phyloP scores from a whole-genome alignment of 202 grass and related monocot species.

The Sporobolus alterniflorus region DNA sequence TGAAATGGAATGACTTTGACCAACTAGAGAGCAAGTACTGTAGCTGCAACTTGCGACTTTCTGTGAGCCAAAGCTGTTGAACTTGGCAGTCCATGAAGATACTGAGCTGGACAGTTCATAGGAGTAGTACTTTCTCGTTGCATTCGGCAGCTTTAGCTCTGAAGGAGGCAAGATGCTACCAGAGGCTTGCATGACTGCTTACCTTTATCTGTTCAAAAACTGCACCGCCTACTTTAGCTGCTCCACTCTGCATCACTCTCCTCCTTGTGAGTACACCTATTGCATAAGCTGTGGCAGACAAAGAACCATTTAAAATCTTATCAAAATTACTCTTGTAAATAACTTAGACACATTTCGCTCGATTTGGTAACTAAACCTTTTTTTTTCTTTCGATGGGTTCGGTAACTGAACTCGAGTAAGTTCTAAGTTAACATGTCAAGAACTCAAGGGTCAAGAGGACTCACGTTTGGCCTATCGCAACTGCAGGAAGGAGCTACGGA shows the following conservation, averaged over 20 bases:
- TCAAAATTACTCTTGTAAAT: too few species aligned
- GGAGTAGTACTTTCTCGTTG: conserved; percentile 13
- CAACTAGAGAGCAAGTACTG: too few species aligned
- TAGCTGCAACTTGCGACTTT: conserved; percentile 20
- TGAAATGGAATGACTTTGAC: too few species aligned
- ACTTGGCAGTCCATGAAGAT: conserved; percentile 16
- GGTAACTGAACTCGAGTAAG: neutral
- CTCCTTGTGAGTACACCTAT: neutral
- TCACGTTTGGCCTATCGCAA: conserved; percentile 13
- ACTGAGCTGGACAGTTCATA: too few species aligned
- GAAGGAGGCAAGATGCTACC: neutral
- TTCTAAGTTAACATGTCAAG: neutral
- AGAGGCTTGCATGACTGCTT: conserved; percentile 25
- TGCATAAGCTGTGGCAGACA: neutral
- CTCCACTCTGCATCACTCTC: neutral
- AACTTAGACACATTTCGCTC: too few species aligned
- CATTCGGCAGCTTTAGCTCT: conserved; percentile 22
- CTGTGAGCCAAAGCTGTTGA: conserved; percentile 10
- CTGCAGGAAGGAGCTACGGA: conserved; percentile 60
- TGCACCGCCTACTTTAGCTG: neutral
- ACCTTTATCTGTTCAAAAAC: neutral
- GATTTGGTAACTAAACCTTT: neutral
- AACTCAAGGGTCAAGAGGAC: neutral
- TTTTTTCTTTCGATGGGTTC: neutral
- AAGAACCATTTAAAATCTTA: too few species aligned